Percentiles rank a stretch among this genome's conserved stretches.
Evolutionary conservation across 768 basidiomycete genomes (phyloP).

Genomic region (Tylopilus felleus): DNA sequence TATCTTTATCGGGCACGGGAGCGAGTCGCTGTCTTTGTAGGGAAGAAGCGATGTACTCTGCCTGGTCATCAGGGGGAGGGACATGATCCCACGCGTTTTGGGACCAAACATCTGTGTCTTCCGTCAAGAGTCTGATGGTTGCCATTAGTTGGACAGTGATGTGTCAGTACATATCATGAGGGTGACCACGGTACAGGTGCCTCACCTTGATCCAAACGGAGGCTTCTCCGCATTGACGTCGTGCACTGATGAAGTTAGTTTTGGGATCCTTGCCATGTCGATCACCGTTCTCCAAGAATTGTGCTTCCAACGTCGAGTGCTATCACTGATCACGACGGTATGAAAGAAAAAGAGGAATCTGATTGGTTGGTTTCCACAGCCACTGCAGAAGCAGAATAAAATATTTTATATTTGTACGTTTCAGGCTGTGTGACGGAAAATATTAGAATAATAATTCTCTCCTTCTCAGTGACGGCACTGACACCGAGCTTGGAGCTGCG

Average conservation of each 20-base stretch:
- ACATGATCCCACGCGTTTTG: slow-evolving; percentile 95
- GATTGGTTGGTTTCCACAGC: background rate
- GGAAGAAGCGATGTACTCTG: slow-evolving; percentile 64
- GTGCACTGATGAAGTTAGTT: slow-evolving; percentile 62
- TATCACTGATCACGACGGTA: no score
- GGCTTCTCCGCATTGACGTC: slow-evolving; percentile 53
- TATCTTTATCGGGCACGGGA: slow-evolving; percentile 74
- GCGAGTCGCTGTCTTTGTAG: slow-evolving; percentile 64
- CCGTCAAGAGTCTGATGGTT: slow-evolving; percentile 63
- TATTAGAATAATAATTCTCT: background rate
- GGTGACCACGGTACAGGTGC: no score
- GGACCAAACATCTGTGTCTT: slow-evolving; percentile 72
- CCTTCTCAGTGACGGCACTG: background rate
- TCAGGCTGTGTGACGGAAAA: background rate
- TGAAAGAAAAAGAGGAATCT: background rate
- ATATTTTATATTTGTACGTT: no score
- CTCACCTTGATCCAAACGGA: slow-evolving; percentile 69
- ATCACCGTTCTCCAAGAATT: background rate
- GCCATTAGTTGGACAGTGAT: no score
- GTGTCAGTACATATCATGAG: background rate
- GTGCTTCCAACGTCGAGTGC: background rate
- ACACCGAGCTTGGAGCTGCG: background rate
- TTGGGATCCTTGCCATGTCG: slow-evolving; percentile 22
- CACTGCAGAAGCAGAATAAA: no score
- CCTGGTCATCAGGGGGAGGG: slow-evolving; percentile 77